Conservation (phyloP, 2,329 filamentous ascomycete species). For the Exophiala phaeomuriformis region DNA sequence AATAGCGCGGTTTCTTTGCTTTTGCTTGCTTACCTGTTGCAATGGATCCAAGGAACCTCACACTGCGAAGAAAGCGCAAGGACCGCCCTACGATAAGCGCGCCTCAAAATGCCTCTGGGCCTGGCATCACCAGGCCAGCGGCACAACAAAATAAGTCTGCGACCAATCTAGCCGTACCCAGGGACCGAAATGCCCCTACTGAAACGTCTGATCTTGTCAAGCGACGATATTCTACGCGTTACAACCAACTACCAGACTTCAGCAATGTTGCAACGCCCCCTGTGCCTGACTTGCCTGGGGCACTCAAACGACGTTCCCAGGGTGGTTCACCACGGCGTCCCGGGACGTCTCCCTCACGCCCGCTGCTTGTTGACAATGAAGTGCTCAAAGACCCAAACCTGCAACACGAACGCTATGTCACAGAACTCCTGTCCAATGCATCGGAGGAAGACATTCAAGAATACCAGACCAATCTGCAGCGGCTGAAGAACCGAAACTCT, state of each 20-base stretch:
- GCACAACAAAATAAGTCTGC: constrained; percentile 31
- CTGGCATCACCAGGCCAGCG: constrained; percentile 29
- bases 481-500: constrained; percentile 69
- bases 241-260: constrained; percentile 67
- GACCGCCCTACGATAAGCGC: constrained; percentile 51
- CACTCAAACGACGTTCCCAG: constrained; percentile 43
- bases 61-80: constrained; percentile 56
- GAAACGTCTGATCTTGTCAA: constrained; percentile 76
- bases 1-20: neutral
- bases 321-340: constrained; percentile 49
- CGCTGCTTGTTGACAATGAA: constrained; percentile 65
- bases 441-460: constrained; percentile 79
- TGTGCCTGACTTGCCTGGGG: constrained; percentile 56
- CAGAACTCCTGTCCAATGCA: constrained; percentile 69
- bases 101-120: constrained; percentile 45
- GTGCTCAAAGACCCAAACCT: constrained; percentile 73
- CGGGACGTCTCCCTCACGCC: constrained; percentile 45
- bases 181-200: constrained; percentile 32
- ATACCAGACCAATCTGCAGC: constrained; percentile 68
- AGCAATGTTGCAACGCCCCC: constrained; percentile 62
- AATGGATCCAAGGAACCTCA: constrained; percentile 45
- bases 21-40: neutral
- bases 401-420: constrained; percentile 63
- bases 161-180: constrained; percentile 32
- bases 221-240: constrained; percentile 85